Conservation (phyloP, 2,329 filamentous ascomycete species). For the Dactylonectria estremocensis region DNA sequence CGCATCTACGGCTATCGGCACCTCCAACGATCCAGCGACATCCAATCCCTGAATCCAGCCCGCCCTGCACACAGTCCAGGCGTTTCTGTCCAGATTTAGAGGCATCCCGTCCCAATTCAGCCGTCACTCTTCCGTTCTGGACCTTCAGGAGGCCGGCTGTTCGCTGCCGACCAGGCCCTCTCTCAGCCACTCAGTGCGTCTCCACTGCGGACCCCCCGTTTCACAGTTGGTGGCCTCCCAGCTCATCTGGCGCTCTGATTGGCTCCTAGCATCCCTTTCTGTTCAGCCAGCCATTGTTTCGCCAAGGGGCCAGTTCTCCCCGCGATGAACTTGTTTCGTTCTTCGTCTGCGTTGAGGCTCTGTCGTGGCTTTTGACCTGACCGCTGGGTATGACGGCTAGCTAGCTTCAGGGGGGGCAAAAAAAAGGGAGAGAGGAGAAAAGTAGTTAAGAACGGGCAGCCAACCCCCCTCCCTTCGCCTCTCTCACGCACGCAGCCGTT, state of each 20-base stretch:
- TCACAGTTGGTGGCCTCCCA: constrained; percentile 21
- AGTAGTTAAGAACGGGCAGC: neutral
- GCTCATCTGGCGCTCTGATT: constrained; percentile 10
- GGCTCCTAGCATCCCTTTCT: neutral
- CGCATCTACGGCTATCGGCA: too few relatives aligned
- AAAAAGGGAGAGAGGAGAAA: neutral
- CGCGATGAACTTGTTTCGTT: neutral
- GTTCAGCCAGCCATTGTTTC: constrained; percentile 3
- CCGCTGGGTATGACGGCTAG: too few relatives aligned
- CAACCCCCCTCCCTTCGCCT: neutral
- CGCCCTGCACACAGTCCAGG: too few relatives aligned
- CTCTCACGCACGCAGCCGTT: neutral
- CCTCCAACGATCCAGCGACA: too few relatives aligned
- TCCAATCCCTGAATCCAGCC: too few relatives aligned
- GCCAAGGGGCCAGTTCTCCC: neutral
- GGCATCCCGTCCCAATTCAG: too few relatives aligned
- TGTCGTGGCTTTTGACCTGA: too few relatives aligned
- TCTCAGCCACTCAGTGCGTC: neutral
- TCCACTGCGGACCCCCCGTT: neutral
- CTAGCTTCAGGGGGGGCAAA: neutral
- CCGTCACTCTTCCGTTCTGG: too few relatives aligned
- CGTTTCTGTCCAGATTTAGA: too few relatives aligned
- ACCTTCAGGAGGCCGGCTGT: too few relatives aligned
- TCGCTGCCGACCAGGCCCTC: neutral
- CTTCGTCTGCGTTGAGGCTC: too few relatives aligned